Conservation (phyloP, 176 grass and related monocot species). For the Poa annua region DNA sequence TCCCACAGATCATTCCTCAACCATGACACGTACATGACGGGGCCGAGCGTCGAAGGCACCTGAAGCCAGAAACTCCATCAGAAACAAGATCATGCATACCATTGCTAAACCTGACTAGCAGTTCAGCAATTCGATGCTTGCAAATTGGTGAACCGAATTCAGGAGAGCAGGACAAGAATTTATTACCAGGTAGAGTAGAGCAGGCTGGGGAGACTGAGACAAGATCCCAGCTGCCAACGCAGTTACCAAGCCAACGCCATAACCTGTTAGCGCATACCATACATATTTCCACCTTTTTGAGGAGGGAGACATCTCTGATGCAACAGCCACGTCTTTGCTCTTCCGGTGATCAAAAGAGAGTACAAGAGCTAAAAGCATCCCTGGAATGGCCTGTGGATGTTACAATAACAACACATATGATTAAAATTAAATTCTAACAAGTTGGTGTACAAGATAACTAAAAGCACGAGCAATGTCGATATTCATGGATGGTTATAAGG, state of each 20-base stretch:
- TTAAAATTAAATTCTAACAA: constrained; percentile 26
- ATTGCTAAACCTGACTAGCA: neutral
- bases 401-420: constrained; percentile 18
- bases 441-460: neutral
- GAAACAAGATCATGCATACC: neutral
- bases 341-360: constrained; percentile 87
- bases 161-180: constrained; percentile 1
- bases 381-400: constrained; percentile 82
- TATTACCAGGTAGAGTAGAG: constrained; percentile 89
- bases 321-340: constrained; percentile 59
- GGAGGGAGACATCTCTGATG: constrained; percentile 42
- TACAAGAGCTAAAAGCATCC: constrained; percentile 91
- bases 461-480: neutral
- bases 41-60: constrained; percentile 89
- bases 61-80: constrained; percentile 44
- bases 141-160: neutral
- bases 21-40: constrained; percentile 88
- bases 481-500: neutral
- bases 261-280: constrained; percentile 82
- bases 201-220: constrained; percentile 92
- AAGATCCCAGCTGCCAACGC: constrained; percentile 90
- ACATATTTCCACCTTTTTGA: constrained; percentile 65
- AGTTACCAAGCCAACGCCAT: constrained; percentile 78
- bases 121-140: neutral
- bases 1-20: constrained; percentile 84